phyloP scores from a whole-genome alignment of 805 yeast genomes.

The Lachancea waltii region DNA sequence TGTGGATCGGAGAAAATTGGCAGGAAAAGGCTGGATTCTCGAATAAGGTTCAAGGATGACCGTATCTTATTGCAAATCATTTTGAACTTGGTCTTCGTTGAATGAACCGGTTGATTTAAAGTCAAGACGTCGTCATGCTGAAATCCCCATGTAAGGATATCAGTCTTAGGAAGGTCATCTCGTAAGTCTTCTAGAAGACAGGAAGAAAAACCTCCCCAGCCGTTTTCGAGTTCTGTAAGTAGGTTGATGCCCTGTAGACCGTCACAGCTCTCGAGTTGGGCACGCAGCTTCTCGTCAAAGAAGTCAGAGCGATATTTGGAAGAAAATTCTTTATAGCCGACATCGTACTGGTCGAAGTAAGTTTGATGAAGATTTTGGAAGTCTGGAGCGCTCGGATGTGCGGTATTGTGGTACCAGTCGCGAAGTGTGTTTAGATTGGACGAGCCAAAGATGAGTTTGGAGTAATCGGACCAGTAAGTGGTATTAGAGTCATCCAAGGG shows the following conservation, averaged over 20 bases:
- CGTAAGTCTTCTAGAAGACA: slow-evolving; percentile 46
- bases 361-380: slow-evolving; percentile 19
- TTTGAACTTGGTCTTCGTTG: slow-evolving; percentile 12
- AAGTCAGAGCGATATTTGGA: slow-evolving; percentile 39
- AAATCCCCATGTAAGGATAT: slow-evolving; percentile 44
- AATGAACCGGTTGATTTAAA: slow-evolving; percentile 5
- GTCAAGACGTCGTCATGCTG: slow-evolving; percentile 26
- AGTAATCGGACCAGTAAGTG: slow-evolving; percentile 75
- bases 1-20: slow-evolving; percentile 40
- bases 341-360: slow-evolving; percentile 40
- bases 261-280: slow-evolving; percentile 69
- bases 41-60: slow-evolving; percentile 41
- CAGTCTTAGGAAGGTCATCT: slow-evolving; percentile 59
- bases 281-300: slow-evolving; percentile 54
- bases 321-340: slow-evolving; percentile 59
- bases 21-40: slow-evolving; percentile 46
- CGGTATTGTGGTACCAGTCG: slow-evolving; percentile 47
- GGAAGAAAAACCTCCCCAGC: slow-evolving; percentile 77
- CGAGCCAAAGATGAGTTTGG: slow-evolving; percentile 61
- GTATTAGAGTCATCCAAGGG: slow-evolving; percentile 39
- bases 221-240: slow-evolving; percentile 62
- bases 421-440: slow-evolving; percentile 45
- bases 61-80: slow-evolving; percentile 37
- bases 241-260: slow-evolving; percentile 63
- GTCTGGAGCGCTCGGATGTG: slow-evolving; percentile 26